Evolutionary conservation across 495 filamentous ascomycete genomes (phyloP).

Genomic region (Astrothelium subdiscretum): DNA sequence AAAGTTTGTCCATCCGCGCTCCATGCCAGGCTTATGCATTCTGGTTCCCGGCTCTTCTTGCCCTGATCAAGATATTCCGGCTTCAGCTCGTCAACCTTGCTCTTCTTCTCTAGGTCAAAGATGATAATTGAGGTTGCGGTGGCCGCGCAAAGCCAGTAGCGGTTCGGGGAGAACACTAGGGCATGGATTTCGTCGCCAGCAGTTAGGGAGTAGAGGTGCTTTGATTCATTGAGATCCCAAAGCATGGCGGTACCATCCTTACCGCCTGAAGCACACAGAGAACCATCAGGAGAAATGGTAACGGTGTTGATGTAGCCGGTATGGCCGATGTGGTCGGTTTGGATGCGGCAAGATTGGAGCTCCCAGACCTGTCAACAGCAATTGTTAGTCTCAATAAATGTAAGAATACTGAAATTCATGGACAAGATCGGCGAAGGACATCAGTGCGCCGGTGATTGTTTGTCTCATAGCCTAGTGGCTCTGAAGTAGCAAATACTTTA

Average conservation of each 20-base stretch:
- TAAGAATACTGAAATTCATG: not conserved
- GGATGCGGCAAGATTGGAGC: conserved; percentile 95
- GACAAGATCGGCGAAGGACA: conserved; percentile 24
- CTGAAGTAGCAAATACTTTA: conserved; percentile 99
- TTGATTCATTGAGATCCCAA: conserved; percentile 99
- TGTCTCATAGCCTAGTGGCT: conserved; percentile 96
- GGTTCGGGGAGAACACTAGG: conserved; percentile 99
- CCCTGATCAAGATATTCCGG: conserved; percentile 91
- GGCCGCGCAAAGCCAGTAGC: conserved; percentile 99
- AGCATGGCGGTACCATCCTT: conserved; percentile 99
- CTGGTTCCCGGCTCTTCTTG: conserved; percentile 98
- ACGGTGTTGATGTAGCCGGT: conserved; percentile 99
- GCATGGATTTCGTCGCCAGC: conserved; percentile 99
- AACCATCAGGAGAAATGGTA: conserved; percentile 98
- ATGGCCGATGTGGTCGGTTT: conserved; percentile 99
- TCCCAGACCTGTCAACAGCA: conserved; percentile 75
- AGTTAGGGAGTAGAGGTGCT: conserved; percentile 99
- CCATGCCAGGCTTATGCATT: conserved; percentile 96
- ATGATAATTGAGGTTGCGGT: conserved; percentile 97
- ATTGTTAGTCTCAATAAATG: not conserved
- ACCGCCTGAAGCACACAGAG: conserved; percentile 96
- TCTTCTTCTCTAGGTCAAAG: conserved; percentile 99
- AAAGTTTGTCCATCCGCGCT: conserved; percentile 95
- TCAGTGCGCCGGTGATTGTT: conserved; percentile 87
- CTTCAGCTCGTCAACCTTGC: conserved; percentile 99